Evolutionary conservation across 768 basidiomycete genomes (phyloP), one percentile per base, ranked within the genome.

Genomic region (Agaricus sinodeliciosus): DNA sequence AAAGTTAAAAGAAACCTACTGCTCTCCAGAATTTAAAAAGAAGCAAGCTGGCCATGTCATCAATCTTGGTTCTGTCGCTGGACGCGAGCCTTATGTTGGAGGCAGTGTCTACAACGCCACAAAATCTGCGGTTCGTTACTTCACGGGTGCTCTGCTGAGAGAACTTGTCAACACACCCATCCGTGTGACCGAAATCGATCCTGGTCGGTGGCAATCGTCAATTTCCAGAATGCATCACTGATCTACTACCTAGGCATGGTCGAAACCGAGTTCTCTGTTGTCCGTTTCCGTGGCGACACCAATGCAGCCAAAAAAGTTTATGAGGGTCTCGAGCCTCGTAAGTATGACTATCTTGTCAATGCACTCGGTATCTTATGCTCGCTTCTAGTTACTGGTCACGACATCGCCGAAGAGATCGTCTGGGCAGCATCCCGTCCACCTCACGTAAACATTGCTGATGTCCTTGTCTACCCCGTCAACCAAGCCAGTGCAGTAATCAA

Each of bases 321-420:
- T 67, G 76, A 88, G 28, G 95, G 94, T 43, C 65, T 95, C 25
- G 78, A 90, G 55, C 94, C 94, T 56, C 66, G 94, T 94, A 63
- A 66, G 89, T 72, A n/a, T 7, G 26, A 19, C 16, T 3, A 28
- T 22, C 27, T 22, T 27, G 3, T n/a, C 45, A 39, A 36, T 31
- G 26, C 25, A 43, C 35, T 13, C 37, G n/a, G 15, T 28, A 26
- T 50, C 50, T 54, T 47, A 26, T 58, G 7, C 39, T 44, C 55
- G 49, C 41, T 55, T 61, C 28, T 61, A 94, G 90, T 95, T 67
- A 77, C 79, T 5, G 83, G 85, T 6, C 77, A 85, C 55, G 94
- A 97, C 63, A 87, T 97, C 43, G 96, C 96, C 1, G 96, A 99
- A 66, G 94, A 98, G 69, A 94, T 99, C 62, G 93, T 95, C 16